Evolutionary conservation across 768 basidiomycete species (phyloP).

Genomic region (Panus rudis): DNA sequence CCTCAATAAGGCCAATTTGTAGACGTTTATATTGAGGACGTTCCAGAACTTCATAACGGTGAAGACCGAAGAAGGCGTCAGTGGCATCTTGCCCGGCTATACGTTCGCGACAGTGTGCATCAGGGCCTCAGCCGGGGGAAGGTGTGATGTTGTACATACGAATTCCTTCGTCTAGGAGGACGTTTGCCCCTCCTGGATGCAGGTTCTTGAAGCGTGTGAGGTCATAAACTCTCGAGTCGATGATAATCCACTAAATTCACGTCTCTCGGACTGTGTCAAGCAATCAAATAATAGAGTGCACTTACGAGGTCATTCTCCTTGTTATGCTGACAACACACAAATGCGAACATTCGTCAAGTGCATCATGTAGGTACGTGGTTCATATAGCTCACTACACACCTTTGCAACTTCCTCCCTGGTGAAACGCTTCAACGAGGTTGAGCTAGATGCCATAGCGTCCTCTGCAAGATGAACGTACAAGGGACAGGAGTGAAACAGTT

Average conservation of each 20-base stretch:
- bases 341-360: neutral
- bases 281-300: too few relatives aligned
- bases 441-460: too few relatives aligned
- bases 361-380: neutral
- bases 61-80: conserved; percentile 82
- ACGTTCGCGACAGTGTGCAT: conserved; percentile 72
- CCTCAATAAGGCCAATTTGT: conserved; percentile 66
- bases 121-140: conserved; percentile 35
- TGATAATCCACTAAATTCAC: conserved; percentile 61
- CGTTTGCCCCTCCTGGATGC: conserved; percentile 78
- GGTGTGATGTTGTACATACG: conserved; percentile 42
- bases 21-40: conserved; percentile 70
- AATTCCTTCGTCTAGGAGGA: conserved; percentile 72
- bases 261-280: neutral
- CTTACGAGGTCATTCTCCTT: conserved; percentile 60
- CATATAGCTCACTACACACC: conserved; percentile 29
- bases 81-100: conserved; percentile 86
- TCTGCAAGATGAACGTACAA: too few relatives aligned
- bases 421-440: conserved; percentile 24
- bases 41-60: conserved; percentile 76
- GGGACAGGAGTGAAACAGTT: too few relatives aligned
- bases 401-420: conserved; percentile 59
- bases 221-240: conserved; percentile 82
- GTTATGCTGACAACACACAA: conserved; percentile 44
- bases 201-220: conserved; percentile 71